Evolutionary conservation across 257 asterid genomes (phyloP), one percentile per base, ranked within the genome.

Genomic region (Linderniella brevidens): DNA sequence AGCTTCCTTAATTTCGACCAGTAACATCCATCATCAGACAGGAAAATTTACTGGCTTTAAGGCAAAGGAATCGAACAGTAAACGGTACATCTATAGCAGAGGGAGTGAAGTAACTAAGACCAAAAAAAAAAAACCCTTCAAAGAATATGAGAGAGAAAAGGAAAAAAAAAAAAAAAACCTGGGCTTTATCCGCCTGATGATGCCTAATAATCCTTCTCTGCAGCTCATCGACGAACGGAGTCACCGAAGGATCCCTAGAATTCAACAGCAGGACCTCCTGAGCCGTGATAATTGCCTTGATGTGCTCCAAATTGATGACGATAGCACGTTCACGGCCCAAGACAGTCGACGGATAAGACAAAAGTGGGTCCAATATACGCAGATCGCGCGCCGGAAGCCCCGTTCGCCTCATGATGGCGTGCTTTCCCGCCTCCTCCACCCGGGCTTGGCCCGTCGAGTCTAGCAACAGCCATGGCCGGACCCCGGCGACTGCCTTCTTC

Each of bases 371-470:
- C 8, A 90, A 77, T 12, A 90, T 90, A 9, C 99, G 76, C 37
- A 90, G 86, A 72, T 90, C 99, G 9, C 99, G 96, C 17, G 88
- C 96, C 20, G 96, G 96, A 8, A 90, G 78, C 1, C 99, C 99
- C 42, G 99, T 90, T 25, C 88, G 92, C 47, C 84, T 66, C 94
- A 90, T 85, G 70, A 90, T 90, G 17, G 92, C 86, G 58, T 90
- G 94, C 54, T 90, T 90, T 1, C 99, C 99, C 38, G 62, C 99
- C 78, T 85, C 96, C 46, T 70, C 82, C n/a, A 75, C 76, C 52
- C 79, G 86, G 8, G 82, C 73, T 49, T 81, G 83, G 17, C 99
- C 99, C 12, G 80, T 64, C 1, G 94, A 77, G 55, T 85, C 94
- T 56, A 90, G 58, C 1, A 75, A 63, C 44, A 90, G 72, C 99